Percentiles rank a stretch among this genome's conserved stretches.
Conservation (phyloP, 2,329 filamentous ascomycete species). For the Alternaria hordeiaustralica region DNA sequence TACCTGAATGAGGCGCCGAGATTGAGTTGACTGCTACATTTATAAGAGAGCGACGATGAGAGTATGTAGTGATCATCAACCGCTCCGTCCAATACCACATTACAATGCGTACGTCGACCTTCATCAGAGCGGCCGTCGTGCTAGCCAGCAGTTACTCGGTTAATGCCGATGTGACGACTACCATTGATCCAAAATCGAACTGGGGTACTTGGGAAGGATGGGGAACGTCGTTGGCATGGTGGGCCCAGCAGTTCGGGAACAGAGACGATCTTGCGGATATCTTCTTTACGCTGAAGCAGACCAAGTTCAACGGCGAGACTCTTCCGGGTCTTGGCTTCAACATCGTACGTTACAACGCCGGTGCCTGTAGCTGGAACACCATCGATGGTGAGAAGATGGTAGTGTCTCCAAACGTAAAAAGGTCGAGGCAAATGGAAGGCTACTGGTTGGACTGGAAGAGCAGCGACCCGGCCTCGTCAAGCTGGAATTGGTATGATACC, state of each 20-base stretch:
- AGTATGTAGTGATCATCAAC: background rate
- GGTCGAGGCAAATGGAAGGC: slow-evolving; percentile 13
- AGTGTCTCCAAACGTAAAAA: slow-evolving; percentile 9
- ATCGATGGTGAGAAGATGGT: slow-evolving; percentile 7
- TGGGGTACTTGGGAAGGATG: slow-evolving; percentile 16
- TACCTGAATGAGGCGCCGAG: background rate
- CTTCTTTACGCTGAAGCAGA: slow-evolving; percentile 8
- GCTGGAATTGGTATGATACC: slow-evolving; percentile 8
- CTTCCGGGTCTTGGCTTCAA: slow-evolving; percentile 11
- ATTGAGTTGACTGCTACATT: background rate
- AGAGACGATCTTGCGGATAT: slow-evolving; percentile 13
- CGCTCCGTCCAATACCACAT: background rate
- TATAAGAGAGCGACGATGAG: background rate
- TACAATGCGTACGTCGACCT: slow-evolving; percentile 7
- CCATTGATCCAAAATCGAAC: slow-evolving; percentile 9
- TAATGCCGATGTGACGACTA: slow-evolving; percentile 8
- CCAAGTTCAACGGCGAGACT: slow-evolving; percentile 5
- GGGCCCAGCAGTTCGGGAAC: slow-evolving; percentile 10
- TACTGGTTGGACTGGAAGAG: slow-evolving; percentile 14
- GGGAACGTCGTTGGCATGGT: slow-evolving; percentile 15
- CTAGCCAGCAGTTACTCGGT: slow-evolving; percentile 1
- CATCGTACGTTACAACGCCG: slow-evolving; percentile 12
- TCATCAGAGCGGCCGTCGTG: slow-evolving; percentile 2
- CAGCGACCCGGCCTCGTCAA: background rate
- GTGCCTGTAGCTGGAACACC: slow-evolving; percentile 14